Evolutionary conservation across 2,329 filamentous ascomycete species (phyloP), one percentile per base, ranked within the genome.

Genomic region (Colletotrichum acutatum): DNA sequence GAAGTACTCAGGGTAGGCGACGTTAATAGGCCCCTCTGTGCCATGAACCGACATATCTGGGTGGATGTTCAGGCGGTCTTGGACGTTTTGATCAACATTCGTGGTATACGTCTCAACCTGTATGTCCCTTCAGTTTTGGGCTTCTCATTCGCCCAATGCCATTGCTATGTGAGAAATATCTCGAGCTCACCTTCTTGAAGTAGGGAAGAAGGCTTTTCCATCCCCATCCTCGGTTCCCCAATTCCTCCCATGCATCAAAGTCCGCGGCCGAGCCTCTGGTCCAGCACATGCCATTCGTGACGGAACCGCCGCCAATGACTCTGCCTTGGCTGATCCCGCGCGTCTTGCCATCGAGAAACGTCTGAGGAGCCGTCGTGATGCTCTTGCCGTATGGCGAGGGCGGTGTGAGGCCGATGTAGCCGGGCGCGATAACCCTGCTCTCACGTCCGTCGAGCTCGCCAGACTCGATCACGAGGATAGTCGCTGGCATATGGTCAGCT

Each of bases 201-300:
- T 89, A 89, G 0, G 84, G 86, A 1, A 86, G 77, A 12, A 90
- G 77, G 26, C 79, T 80, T 1, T 83, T 74, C 82, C 83, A 86
- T 22, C 82, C 81, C 85, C 84, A 86, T 2, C 80, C 82, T 0
- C 79, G 77, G 58, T 84, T 84, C 0, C 84, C 84, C 5, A 86
- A 77, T 3, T 79, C 78, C 66, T 82, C 82, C 84, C 84, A 86
- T 26, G 81, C 80, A 57, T 86, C 82, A 63, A 83, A 86, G 71
- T 85, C 83, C 16, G 78, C 79, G 8, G 77, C 78, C 16, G 82
- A 79, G 7, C 84, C 83, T 24, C 84, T 78, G 30, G 80, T 82
- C 78, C 83, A 85, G 60, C 83, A 83, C 76, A 86, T 78, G 19
- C 83, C 84, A 66, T 86, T 86, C 64, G 84, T 74, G 24, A 83